Base-by-base conservation (phyloP, 2,329 filamentous ascomycete species). In the Dothidotthia symphoricarpi region DNA sequence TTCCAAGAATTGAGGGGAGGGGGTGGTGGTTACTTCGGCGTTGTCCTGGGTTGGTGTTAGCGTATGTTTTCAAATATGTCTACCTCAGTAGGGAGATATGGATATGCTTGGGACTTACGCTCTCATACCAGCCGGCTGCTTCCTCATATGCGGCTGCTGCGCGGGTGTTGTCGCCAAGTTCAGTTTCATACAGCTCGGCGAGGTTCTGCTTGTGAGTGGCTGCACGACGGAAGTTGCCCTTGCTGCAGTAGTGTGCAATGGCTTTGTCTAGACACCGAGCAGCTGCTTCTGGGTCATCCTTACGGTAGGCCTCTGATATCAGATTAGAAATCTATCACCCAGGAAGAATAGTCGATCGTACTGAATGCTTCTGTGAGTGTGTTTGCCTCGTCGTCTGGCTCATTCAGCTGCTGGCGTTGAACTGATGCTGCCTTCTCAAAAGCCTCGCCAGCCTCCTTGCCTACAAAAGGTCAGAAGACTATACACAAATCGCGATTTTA, bases 301-400 rank as follows among this genome's bases (percentile, higher is more conserved):
- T 94, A 58, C 85, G 80, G 73, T 96, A 97, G 43, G 88, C 85
- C 75, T 97, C 62, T 66, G 32, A 24, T 16, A 13, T 10, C 1
- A 6, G 9, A 28, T 58, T 39, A 63, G 45, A 51, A 10, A n/a
- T 3, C 4, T 11, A 1, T 9, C 3, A n/a, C 3, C 15, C 24
- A 2, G 8, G 3, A 8, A 12, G 5, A 10, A 3, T 2, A 2
- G 5, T 29, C 13, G 11, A 14, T 14, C 53, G 13, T 60, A 67
- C 63, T 96, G 78, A 90, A 97, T 35, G 93, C 93, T 67, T 97
- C 90, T 59, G 85, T 81, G 45, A 89, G 74, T 31, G 85, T 85
- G 69, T 95, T 94, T 49, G 91, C 90, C 31, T 89, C 88, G 64
- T 97, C 93, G 64, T 95, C 88, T 28, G 86, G 87, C 63, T 97